Evolutionary conservation across 2,329 filamentous ascomycete genomes (phyloP).

Genomic region (Dactylellina cionopaga): DNA sequence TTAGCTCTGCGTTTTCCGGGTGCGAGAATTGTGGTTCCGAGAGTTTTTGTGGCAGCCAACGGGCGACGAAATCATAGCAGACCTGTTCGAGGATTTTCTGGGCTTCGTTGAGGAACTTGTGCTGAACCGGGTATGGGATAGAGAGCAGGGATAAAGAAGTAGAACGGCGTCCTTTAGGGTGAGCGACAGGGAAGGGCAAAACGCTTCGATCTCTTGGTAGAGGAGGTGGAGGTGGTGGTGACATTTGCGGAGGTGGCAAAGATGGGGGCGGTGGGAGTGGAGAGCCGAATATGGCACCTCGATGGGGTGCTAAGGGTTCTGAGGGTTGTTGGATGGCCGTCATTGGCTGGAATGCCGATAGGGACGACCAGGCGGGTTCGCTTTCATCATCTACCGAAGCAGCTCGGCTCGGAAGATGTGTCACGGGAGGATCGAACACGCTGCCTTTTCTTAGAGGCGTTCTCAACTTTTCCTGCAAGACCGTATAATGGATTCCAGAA

Average conservation of each 20-base stretch:
- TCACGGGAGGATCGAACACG: too few relatives aligned
- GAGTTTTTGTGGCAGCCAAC: constrained; percentile 9
- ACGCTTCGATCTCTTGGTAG: not conserved
- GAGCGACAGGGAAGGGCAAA: too few relatives aligned
- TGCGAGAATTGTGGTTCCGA: not conserved
- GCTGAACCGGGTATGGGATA: constrained; percentile 13
- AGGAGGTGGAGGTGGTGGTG: not conserved
- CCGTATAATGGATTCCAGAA: not conserved
- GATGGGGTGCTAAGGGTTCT: too few relatives aligned
- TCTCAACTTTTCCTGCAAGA: not conserved
- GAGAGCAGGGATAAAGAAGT: not conserved
- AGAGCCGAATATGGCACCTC: not conserved
- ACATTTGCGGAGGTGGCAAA: not conserved
- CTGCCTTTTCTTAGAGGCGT: not conserved
- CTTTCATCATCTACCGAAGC: too few relatives aligned
- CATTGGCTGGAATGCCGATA: too few relatives aligned
- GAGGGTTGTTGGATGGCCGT: too few relatives aligned
- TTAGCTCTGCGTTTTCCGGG: constrained; percentile 14
- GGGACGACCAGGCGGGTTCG: too few relatives aligned
- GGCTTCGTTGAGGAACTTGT: constrained; percentile 5
- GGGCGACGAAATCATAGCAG: constrained; percentile 3
- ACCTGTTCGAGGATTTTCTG: constrained; percentile 8
- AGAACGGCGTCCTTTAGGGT: not conserved
- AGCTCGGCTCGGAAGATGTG: too few relatives aligned
- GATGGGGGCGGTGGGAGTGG: not conserved